phyloP scores from a whole-genome alignment of 139 green algal species.

The Limnomonas spitsbergensis region DNA sequence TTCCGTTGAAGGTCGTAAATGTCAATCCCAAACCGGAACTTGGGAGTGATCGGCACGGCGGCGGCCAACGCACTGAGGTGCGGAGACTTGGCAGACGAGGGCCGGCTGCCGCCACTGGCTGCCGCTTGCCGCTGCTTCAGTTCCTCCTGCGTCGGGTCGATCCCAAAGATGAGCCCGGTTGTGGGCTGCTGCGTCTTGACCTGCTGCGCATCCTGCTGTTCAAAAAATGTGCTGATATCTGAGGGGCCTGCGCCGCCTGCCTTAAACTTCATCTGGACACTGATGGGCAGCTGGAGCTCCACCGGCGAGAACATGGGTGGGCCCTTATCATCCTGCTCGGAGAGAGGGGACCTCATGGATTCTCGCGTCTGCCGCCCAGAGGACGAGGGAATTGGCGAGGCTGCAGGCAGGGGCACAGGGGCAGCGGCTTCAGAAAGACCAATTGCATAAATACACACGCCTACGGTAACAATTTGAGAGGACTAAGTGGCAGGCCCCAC shows the following conservation, averaged over 20 bases:
- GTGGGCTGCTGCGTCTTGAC: not conserved
- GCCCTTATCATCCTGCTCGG: not conserved
- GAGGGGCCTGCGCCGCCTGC: not conserved
- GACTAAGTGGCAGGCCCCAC: no score
- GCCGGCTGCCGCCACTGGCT: not conserved
- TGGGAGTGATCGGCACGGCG: not conserved
- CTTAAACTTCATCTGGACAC: not conserved
- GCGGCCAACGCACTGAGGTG: not conserved
- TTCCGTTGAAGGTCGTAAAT: slow-evolving; percentile 1
- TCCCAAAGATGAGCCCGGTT: not conserved
- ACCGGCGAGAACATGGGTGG: not conserved
- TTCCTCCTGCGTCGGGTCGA: not conserved
- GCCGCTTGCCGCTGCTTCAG: not conserved
- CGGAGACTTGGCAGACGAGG: not conserved
- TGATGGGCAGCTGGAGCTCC: not conserved
- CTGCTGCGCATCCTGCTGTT: not conserved
- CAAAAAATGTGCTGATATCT: not conserved
- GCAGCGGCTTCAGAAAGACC: no score
- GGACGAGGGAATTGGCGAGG: not conserved
- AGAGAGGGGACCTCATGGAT: not conserved
- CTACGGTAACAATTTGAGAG: no score
- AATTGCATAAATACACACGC: no score
- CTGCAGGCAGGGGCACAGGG: no score
- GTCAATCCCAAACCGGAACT: slow-evolving; percentile 14
- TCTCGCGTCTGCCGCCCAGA: not conserved